phyloP scores from a whole-genome alignment of 2,329 filamentous ascomycete species.

The Colletotrichum truncatum region DNA sequence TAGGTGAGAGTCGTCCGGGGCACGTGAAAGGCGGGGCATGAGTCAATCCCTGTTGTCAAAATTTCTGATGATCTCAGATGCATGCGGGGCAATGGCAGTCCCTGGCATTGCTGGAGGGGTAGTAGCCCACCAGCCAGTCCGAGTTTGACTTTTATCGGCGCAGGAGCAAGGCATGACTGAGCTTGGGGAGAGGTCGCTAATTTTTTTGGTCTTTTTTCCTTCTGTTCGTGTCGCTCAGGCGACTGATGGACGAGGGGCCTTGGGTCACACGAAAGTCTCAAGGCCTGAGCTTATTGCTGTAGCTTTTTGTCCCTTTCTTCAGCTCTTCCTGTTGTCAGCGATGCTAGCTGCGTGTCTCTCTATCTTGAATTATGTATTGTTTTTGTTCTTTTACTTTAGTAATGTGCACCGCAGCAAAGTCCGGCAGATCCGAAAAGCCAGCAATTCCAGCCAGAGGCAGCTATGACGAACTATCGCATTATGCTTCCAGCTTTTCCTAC shows the following conservation, averaged over 20 bases:
- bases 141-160: background rate
- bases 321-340: constrained; percentile 1
- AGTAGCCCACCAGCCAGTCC: background rate
- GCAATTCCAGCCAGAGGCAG: background rate
- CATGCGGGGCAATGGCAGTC: constrained; percentile 27
- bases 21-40: constrained; percentile 31
- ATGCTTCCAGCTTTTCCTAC: constrained; percentile 14
- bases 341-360: background rate
- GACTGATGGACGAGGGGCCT: background rate
- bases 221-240: too few species aligned
- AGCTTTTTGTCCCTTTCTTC: constrained; percentile 7
- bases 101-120: constrained; percentile 5
- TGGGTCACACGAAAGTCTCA: constrained; percentile 6
- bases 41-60: constrained; percentile 27
- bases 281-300: constrained; percentile 8
- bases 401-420: background rate
- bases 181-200: too few species aligned
- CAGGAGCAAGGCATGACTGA: too few species aligned
- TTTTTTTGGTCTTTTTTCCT: too few species aligned
- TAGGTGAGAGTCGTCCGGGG: background rate
- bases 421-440: constrained; percentile 5
- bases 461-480: background rate
- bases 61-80: constrained; percentile 31
- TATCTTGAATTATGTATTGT: background rate
- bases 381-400: background rate